phyloP scores from a whole-genome alignment of 805 yeast species.

The Yarrowia sp. region DNA sequence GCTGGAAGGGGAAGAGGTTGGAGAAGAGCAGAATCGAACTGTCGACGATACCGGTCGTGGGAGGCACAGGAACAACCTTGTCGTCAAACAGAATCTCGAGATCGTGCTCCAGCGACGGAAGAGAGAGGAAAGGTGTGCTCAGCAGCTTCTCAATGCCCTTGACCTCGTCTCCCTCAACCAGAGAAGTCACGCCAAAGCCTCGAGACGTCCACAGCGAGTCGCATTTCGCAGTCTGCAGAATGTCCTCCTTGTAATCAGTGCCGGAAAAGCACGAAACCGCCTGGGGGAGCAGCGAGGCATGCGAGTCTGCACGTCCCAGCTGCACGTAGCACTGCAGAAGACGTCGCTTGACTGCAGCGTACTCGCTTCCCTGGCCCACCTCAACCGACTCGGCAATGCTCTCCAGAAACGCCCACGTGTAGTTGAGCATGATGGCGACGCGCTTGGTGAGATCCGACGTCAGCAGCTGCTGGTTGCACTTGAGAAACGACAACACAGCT shows the following conservation, averaged over 20 bases:
- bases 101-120: conserved; percentile 29
- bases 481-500: conserved; percentile 53
- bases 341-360: neutral
- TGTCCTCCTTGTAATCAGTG: conserved; percentile 7
- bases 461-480: conserved; percentile 40
- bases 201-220: conserved; percentile 18
- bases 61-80: conserved; percentile 35
- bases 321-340: conserved; percentile 46
- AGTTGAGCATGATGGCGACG: conserved; percentile 51
- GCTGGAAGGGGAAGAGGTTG: conserved; percentile 63
- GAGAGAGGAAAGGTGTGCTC: conserved; percentile 35
- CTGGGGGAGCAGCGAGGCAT: conserved; percentile 18
- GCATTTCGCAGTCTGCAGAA: conserved; percentile 1
- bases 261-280: conserved; percentile 16
- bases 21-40: conserved; percentile 74
- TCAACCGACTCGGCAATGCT: conserved; percentile 35
- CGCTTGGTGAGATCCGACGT: conserved; percentile 47
- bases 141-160: conserved; percentile 44
- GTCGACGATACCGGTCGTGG: conserved; percentile 61
- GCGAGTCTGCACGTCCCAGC: conserved; percentile 28
- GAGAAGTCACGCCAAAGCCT: conserved; percentile 30
- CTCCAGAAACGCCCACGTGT: conserved; percentile 37
- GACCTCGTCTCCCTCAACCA: conserved; percentile 34
- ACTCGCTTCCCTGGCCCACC: conserved; percentile 28
- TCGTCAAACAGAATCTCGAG: neutral